Percentiles rank a stretch among this genome's conserved stretches.
These are phyloP conservation scores for Neoboletus magnificus DNA, from an alignment of 768 basidiomycete species.

Conservation along the genomic window DNA sequence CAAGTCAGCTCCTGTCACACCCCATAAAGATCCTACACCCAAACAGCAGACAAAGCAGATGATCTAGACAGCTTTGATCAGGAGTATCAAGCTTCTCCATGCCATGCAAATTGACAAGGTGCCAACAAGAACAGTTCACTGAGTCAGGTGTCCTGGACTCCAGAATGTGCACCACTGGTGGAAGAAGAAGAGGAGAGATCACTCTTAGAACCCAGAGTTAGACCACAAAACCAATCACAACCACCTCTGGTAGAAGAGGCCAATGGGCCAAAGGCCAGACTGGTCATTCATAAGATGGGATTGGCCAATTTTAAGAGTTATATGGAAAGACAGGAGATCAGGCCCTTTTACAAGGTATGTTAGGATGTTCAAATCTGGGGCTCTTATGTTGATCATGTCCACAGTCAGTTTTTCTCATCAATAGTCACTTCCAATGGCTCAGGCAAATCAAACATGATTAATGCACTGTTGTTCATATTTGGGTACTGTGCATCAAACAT, in stretches of 20 bases:
- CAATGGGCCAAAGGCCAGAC: constrained; percentile 61
- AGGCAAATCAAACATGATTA: constrained; percentile 98
- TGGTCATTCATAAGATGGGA: constrained; percentile 93
- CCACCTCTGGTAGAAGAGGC: constrained; percentile 47
- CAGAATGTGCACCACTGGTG: constrained; percentile 11
- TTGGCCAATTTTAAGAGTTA: constrained; percentile 98
- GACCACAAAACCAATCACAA: constrained; percentile 29
- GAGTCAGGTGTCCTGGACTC: constrained; percentile 12
- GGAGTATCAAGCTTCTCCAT: constrained; percentile 17
- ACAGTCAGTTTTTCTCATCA: constrained; percentile 85
- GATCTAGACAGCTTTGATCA: constrained; percentile 27
- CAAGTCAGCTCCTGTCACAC: constrained; percentile 8
- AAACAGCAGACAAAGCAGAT: constrained; percentile 10
- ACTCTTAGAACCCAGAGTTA: constrained; percentile 25
- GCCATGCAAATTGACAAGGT: constrained; percentile 10
- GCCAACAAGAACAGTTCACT: constrained; percentile 17
- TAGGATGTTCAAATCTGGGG: background rate
- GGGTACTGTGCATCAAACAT: constrained; percentile 97
- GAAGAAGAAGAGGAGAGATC: constrained; percentile 28
- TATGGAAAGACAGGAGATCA: constrained; percentile 93
- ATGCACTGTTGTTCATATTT: constrained; percentile 95
- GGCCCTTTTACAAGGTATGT: constrained; percentile 94
- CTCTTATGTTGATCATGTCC: background rate
- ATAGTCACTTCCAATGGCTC: constrained; percentile 99
- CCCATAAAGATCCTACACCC: background rate